A percentile compares a stretch with the other conserved stretches of the same genome.
phyloP scores from a whole-genome alignment of 1,284 basidiomycete genomes.

The Ceratobasidium theobromae region DNA sequence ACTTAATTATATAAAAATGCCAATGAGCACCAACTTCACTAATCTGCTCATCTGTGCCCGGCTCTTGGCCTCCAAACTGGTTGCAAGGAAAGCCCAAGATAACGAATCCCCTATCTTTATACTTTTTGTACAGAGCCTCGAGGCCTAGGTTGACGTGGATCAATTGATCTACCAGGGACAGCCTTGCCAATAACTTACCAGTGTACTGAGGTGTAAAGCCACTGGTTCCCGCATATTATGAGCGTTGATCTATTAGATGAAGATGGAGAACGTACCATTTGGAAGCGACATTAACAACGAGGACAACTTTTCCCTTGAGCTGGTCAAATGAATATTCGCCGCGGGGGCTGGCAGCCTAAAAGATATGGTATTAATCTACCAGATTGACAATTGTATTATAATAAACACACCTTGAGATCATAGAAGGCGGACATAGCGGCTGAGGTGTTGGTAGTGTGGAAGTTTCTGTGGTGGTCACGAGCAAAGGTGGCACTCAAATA shows the following conservation, averaged over 20 bases:
- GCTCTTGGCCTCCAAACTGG: conserved; percentile 67
- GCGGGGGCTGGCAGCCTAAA: conserved; percentile 24
- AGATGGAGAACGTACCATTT: conserved; percentile 54
- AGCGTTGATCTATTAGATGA: background rate
- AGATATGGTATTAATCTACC: background rate
- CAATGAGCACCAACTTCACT: conserved; percentile 45
- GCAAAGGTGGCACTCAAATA: background rate
- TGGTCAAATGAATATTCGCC: conserved; percentile 60
- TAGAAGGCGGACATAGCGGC: conserved; percentile 36
- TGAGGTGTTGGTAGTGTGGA: conserved; percentile 4
- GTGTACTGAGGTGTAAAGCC: conserved; percentile 90
- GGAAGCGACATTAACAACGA: conserved; percentile 74
- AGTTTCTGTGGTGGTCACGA: background rate
- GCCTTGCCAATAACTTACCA: conserved; percentile 46
- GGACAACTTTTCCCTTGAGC: conserved; percentile 71
- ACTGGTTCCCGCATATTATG: conserved; percentile 45
- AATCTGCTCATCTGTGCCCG: conserved; percentile 67
- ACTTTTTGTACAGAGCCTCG: conserved; percentile 80
- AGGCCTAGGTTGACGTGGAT: conserved; percentile 53
- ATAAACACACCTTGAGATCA: conserved; percentile 35
- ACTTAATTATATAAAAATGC: background rate
- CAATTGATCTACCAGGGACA: background rate
- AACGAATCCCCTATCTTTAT: conserved; percentile 72
- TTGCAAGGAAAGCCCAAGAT: conserved; percentile 92
- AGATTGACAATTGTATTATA: background rate